Base-by-base conservation (phyloP, 805 yeast genomes). In the Pichia paraexigua region DNA sequence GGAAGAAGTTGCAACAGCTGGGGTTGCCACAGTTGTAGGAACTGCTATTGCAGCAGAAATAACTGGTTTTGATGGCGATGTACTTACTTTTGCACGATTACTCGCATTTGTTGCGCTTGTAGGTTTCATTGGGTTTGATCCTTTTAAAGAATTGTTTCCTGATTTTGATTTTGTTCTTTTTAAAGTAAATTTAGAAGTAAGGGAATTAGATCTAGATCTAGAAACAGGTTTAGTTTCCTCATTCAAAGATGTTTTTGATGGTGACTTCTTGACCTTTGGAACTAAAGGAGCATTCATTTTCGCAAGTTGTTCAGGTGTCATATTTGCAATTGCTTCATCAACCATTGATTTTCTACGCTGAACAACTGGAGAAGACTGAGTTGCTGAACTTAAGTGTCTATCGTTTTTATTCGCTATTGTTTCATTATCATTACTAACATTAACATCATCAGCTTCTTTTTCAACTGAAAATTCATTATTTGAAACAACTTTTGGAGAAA, bases 181-280 rank as follows among this genome's bases (percentile, higher is more conserved):
- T 1, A 51, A 25, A 13, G 37, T 25, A 6, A 51, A 48, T 21
- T 35, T 48, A 7, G 55, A 47, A 11, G 52, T 51, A 11, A 57
- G 41, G 8, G 62, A 57, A 43, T 54, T 54, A 11, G 60, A 54
- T 51, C 60, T 59, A 1, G 62, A 56, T 45, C 45, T 74, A 21
- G 27, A 24, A 21, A 27, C 41, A 76, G 43, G 74, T 71, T 51
- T 49, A n/a, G 41, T 28, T 68, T 75, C 41, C 74, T 68, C 52
- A 71, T 70, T 52, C 74, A 73, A 43, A 73, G 66, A 65, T 18
- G 66, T 71, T 21, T 60, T 60, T 21, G 58, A 62, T 48, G 58
- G 58, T 40, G 58, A 55, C 1, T 58, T 58, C 54, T 60, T 62
- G n/a, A 61, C 43, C 50, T 58, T 63, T 41, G 59, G 62, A 39